Evolutionary conservation across 345 rosid genomes (phyloP).

Genomic region (Sisymbrium irio): DNA sequence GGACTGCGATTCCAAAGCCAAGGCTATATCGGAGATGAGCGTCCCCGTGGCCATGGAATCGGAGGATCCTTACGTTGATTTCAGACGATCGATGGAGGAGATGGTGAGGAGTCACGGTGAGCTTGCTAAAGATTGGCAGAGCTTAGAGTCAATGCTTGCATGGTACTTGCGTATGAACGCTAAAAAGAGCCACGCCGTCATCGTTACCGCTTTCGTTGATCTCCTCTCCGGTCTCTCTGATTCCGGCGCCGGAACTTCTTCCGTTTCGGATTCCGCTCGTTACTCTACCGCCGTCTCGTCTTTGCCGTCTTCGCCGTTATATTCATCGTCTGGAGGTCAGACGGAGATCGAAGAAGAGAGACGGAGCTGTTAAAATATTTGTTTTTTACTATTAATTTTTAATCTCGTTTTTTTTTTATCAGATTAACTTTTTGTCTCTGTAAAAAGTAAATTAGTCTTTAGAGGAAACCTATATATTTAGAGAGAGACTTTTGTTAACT

Average conservation of each 20-base stretch:
- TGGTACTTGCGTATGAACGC: constrained; percentile 87
- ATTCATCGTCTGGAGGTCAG: constrained; percentile 17
- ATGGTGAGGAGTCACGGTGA: constrained; percentile 71
- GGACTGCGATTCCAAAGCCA: constrained; percentile 25
- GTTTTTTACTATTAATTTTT: neutral
- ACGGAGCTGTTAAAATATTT: constrained; percentile 23
- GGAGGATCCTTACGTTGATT: constrained; percentile 74
- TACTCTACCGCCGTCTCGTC: constrained; percentile 38
- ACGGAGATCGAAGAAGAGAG: constrained; percentile 41
- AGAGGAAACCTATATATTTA: constrained; percentile 3
- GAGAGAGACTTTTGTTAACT: constrained; percentile 14
- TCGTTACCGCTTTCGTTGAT: constrained; percentile 82
- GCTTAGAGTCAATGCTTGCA: constrained; percentile 67
- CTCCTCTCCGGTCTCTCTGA: constrained; percentile 45
- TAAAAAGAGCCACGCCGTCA: constrained; percentile 65
- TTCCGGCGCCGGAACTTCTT: constrained; percentile 11
- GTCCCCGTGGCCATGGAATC: constrained; percentile 79
- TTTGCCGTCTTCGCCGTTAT: constrained; percentile 33
- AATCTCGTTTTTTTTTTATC: neutral
- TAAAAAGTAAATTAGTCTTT: constrained; percentile 33
- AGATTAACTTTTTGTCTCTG: constrained; percentile 27
- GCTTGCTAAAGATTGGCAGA: constrained; percentile 59
- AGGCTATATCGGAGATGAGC: constrained; percentile 41
- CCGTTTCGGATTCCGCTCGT: constrained; percentile 26
- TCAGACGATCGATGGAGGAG: constrained; percentile 88